phyloP scores from a whole-genome alignment of 2,329 filamentous ascomycete genomes.

The Sclerotinia subarctica region DNA sequence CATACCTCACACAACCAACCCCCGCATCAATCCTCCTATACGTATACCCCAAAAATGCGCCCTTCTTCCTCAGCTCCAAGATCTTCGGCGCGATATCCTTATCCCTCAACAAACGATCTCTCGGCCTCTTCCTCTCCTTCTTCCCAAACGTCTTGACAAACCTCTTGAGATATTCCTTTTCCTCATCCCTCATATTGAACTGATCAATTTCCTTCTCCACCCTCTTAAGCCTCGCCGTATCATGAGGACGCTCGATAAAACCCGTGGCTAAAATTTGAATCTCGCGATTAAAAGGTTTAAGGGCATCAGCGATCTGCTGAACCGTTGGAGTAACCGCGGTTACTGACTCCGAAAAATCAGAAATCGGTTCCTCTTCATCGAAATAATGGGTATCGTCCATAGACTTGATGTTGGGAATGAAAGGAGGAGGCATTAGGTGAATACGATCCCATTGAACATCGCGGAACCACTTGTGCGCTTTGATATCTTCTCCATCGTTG shows the following conservation, averaged over 20 bases:
- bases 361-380: slow-evolving; percentile 73
- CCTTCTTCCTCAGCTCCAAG: slow-evolving; percentile 76
- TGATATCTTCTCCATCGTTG: slow-evolving; percentile 86
- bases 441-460: slow-evolving; percentile 75
- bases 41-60: slow-evolving; percentile 85
- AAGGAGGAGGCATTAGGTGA: slow-evolving; percentile 69
- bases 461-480: slow-evolving; percentile 80
- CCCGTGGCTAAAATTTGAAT: slow-evolving; percentile 37
- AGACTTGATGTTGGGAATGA: slow-evolving; percentile 68
- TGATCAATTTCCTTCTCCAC: slow-evolving; percentile 39
- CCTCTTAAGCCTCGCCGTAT: slow-evolving; percentile 34
- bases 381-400: slow-evolving; percentile 85
- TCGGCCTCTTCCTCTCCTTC: slow-evolving; percentile 72
- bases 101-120: slow-evolving; percentile 84
- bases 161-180: slow-evolving; percentile 38
- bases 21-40: slow-evolving; percentile 57
- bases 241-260: slow-evolving; percentile 37
- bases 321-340: slow-evolving; percentile 23
- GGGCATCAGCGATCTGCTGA: slow-evolving; percentile 35
- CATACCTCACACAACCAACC: slow-evolving; percentile 21
- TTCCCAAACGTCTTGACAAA: slow-evolving; percentile 38
- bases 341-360: slow-evolving; percentile 54
- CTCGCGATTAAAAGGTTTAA: slow-evolving; percentile 38
- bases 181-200: slow-evolving; percentile 35
- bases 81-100: slow-evolving; percentile 60